A percentile compares a stretch with the other conserved stretches of the same genome.
These are phyloP conservation scores for Neoarthrinium moseri DNA, from an alignment of 2,329 filamentous ascomycete species.

Conservation along the genomic window DNA sequence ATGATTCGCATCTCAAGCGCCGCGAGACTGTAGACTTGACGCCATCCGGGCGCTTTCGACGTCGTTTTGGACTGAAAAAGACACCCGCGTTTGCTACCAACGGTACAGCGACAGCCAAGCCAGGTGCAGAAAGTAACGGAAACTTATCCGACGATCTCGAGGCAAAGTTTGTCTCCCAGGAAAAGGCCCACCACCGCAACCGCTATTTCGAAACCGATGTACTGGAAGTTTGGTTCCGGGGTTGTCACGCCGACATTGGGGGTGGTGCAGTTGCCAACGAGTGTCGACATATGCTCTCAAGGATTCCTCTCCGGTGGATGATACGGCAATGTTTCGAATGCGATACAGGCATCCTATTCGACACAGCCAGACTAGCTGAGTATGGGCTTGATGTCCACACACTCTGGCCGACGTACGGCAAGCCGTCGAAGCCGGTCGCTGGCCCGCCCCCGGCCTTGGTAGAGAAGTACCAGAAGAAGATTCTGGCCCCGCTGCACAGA, in stretches of 20 bases:
- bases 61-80: neutral
- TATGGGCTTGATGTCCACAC: constrained; percentile 39
- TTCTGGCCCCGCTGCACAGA: constrained; percentile 28
- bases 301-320: constrained; percentile 47
- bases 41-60: neutral
- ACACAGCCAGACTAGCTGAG: constrained; percentile 34
- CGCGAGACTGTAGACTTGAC: constrained; percentile 6
- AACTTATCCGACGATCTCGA: constrained; percentile 14
- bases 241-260: constrained; percentile 41
- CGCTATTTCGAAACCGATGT: constrained; percentile 20
- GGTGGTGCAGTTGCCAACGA: constrained; percentile 40
- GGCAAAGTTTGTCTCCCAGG: constrained; percentile 14
- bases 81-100: neutral
- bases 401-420: constrained; percentile 36
- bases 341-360: constrained; percentile 42
- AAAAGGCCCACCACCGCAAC: constrained; percentile 12
- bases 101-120: neutral
- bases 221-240: constrained; percentile 41
- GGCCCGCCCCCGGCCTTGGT: constrained; percentile 33
- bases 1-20: neutral
- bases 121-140: neutral
- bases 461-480: constrained; percentile 31
- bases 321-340: constrained; percentile 45
- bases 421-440: constrained; percentile 25
- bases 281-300: constrained; percentile 39